Base-by-base conservation (phyloP, 768 basidiomycete species). In the Pisolithus sp. region DNA sequence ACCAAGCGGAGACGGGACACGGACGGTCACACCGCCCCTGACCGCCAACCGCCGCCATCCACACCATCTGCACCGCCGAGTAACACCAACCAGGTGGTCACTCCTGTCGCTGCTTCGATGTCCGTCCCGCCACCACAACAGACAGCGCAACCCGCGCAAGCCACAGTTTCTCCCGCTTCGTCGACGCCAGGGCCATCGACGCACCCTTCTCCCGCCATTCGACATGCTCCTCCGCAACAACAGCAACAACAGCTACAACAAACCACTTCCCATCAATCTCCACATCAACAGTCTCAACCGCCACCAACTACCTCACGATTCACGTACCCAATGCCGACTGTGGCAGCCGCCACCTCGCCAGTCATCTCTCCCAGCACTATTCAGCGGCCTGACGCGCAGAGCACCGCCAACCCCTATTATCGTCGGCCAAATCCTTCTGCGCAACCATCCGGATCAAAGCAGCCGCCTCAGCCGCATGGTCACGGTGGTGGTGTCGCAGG, bases 291-390 rank as follows among this genome's bases (percentile, higher is more conserved):
- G 42, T 31, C 46, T 10, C 72, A 45, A 6, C 17, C 57, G 43
- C n/a, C 55, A 0, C n/a, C 61, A 30, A 26, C 58, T 15, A 54
- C 65, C 1, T 59, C 68, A 24, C 62, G 53, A 42, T 61, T 81
- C 46, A 82, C 83, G 4, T 88, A 82, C 77, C 83, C 85, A 6
- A 85, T 86, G 83, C 85, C 85, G 2, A 85, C 82, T 1, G 77
- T 86, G 28, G 84, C 85, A 1, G 80, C 75, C 9, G 74, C 75
- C 42, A 80, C 81, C 0, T 79, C 83, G 5, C 77, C 83, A 2
- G 77, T 83, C 4, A 71, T 85, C 20, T 56, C 76, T 4, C 57
- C 70, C n/a, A 58, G 73, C 1, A 41, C 63, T 17, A 60, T 49
- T 47, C 78, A 77, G n/a, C 76, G 71, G 36, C 62, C 51, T 43